Evolutionary conservation across 1,139 yeast genomes (phyloP).

Genomic region (Geotrichum aggregatum): DNA sequence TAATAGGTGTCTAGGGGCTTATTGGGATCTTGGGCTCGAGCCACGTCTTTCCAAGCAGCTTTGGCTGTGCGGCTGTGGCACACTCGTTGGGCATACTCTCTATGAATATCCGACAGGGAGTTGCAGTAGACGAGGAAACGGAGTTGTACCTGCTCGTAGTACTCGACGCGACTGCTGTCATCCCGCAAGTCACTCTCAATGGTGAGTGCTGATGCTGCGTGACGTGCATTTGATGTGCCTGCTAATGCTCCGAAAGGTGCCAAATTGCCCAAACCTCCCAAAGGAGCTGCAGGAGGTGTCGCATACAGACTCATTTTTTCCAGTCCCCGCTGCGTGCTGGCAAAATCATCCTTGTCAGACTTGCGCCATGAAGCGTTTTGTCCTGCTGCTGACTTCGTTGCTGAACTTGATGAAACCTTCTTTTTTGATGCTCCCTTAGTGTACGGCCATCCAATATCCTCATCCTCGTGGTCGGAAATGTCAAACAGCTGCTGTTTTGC

Average conservation of each 20-base stretch:
- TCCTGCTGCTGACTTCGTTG: no score
- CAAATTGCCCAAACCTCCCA: neutral
- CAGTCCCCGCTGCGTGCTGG: neutral
- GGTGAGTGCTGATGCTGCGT: neutral
- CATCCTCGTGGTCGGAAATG: conserved; percentile 6
- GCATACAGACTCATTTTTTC: no score
- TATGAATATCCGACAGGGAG: neutral
- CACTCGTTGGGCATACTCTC: conserved; percentile 9
- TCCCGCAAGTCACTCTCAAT: neutral
- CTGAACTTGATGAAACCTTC: no score
- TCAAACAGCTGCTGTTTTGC: conserved; percentile 5
- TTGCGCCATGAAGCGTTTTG: neutral
- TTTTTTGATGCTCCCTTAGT: no score
- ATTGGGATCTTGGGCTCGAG: conserved; percentile 7
- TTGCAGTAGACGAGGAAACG: conserved; percentile 13
- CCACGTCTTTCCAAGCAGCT: conserved; percentile 4
- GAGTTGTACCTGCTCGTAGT: conserved; percentile 14
- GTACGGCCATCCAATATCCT: neutral
- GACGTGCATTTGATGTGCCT: neutral
- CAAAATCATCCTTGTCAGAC: neutral
- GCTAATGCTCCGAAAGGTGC: neutral
- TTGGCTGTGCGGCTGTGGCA: conserved; percentile 1
- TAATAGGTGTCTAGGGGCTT: neutral
- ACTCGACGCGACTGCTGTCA: conserved; percentile 5
- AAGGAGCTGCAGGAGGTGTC: no score